Evolutionary conservation across 208 protist genomes (phyloP).

Genomic region (Leishmania tropica): DNA sequence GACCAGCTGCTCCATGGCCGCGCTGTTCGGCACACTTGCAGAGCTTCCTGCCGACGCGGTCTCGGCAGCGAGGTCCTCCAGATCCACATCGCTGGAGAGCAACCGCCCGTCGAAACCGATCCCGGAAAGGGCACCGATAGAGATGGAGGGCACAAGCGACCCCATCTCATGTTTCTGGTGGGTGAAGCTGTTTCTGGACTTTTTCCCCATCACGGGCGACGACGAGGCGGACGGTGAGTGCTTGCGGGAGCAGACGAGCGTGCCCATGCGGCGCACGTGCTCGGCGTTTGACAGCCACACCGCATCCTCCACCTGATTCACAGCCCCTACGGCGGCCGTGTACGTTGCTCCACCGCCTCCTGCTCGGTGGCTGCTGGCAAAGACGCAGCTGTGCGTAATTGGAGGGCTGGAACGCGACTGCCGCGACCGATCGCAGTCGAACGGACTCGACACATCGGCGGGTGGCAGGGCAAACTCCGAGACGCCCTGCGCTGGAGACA

Average conservation of each 20-base stretch:
- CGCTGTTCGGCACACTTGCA: background rate
- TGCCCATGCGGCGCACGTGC: constrained; percentile 35
- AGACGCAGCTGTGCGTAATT: constrained; percentile 7
- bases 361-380: background rate
- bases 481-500: constrained; percentile 20
- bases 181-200: background rate
- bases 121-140: constrained; percentile 21
- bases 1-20: constrained; percentile 25
- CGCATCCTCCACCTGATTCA: constrained; percentile 26
- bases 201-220: constrained; percentile 2
- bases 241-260: constrained; percentile 18
- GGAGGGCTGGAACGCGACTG: constrained; percentile 20
- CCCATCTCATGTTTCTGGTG: constrained; percentile 3
- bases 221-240: constrained; percentile 8
- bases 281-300: constrained; percentile 25
- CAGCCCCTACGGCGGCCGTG: background rate
- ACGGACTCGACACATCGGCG: constrained; percentile 17
- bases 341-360: background rate
- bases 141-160: constrained; percentile 23
- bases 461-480: constrained; percentile 25
- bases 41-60: background rate
- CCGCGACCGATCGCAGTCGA: constrained; percentile 17
- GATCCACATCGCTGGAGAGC: constrained; percentile 23
- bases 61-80: constrained; percentile 24
- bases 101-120: constrained; percentile 19